phyloP scores from a whole-genome alignment of 805 yeast genomes.

The Kodamaea neixiangensis region DNA sequence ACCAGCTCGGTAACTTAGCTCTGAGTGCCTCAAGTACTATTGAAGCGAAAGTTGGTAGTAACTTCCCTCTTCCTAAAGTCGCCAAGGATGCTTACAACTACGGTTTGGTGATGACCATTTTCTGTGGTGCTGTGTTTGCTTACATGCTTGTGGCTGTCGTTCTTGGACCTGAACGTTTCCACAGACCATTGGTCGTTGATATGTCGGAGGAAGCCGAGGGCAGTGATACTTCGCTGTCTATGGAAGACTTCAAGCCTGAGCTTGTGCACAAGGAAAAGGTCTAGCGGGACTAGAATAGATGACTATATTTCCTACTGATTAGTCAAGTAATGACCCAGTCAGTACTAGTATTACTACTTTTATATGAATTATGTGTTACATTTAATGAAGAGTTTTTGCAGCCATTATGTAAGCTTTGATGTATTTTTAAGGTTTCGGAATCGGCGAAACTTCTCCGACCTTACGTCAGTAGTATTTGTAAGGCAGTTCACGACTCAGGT shows the following conservation, averaged over 20 bases:
- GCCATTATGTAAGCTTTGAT: no score
- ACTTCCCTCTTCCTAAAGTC: conserved; percentile 49
- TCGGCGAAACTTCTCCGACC: no score
- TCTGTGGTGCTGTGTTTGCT: conserved; percentile 65
- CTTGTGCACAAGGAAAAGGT: background rate
- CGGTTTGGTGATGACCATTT: conserved; percentile 70
- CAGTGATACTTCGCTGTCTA: background rate
- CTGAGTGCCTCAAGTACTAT: conserved; percentile 73
- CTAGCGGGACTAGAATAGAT: background rate
- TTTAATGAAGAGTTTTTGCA: no score
- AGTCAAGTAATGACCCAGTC: background rate
- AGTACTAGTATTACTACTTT: background rate
- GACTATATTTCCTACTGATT: background rate
- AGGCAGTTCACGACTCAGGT: no score
- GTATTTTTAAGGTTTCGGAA: no score
- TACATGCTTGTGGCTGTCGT: conserved; percentile 49
- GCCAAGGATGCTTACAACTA: conserved; percentile 47
- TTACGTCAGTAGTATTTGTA: no score
- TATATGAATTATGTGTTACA: no score
- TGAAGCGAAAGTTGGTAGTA: conserved; percentile 60
- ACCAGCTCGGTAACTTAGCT: conserved; percentile 74
- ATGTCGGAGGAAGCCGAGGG: background rate
- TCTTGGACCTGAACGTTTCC: conserved; percentile 60
- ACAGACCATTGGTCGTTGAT: conserved; percentile 28
- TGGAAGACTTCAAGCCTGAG: background rate